Percentiles rank a stretch among this genome's conserved stretches.
Evolutionary conservation across 1,284 basidiomycete genomes (phyloP).

Genomic region (Apiotrichum gamsii): DNA sequence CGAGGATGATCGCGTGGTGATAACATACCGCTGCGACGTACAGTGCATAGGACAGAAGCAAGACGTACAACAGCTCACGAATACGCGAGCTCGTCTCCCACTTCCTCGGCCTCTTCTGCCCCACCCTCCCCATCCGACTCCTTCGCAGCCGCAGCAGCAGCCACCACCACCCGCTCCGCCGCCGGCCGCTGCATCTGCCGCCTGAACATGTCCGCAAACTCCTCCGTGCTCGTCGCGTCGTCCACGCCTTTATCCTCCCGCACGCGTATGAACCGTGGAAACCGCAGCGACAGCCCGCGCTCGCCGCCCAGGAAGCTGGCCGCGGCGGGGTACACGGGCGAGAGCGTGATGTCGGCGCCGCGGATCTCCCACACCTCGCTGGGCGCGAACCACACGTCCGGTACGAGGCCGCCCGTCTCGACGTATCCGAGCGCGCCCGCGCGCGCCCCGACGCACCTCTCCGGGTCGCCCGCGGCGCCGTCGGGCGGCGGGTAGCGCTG

Average conservation of each 20-base stretch:
- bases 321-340: constrained; percentile 80
- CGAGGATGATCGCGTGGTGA: neutral
- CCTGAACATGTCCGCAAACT: constrained; percentile 62
- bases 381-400: constrained; percentile 79
- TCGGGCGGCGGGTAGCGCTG: constrained; percentile 62
- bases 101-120: no score
- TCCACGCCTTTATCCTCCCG: constrained; percentile 54
- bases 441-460: constrained; percentile 61
- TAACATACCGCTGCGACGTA: no score
- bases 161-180: constrained; percentile 22
- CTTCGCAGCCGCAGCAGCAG: constrained; percentile 52
- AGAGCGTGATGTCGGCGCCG: constrained; percentile 82
- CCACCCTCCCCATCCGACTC: constrained; percentile 9
- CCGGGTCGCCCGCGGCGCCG: constrained; percentile 52
- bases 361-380: constrained; percentile 86
- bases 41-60: no score
- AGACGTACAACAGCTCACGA: neutral
- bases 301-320: constrained; percentile 59
- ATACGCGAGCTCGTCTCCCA: neutral
- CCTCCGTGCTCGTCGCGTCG: constrained; percentile 52
- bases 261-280: constrained; percentile 51
- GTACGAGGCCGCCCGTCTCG: constrained; percentile 67
- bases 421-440: constrained; percentile 57
- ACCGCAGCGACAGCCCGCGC: constrained; percentile 64
- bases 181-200: constrained; percentile 51